Evolutionary conservation across 148 eudicot species (phyloP).

Genomic region (Gaultheria prostrata): DNA sequence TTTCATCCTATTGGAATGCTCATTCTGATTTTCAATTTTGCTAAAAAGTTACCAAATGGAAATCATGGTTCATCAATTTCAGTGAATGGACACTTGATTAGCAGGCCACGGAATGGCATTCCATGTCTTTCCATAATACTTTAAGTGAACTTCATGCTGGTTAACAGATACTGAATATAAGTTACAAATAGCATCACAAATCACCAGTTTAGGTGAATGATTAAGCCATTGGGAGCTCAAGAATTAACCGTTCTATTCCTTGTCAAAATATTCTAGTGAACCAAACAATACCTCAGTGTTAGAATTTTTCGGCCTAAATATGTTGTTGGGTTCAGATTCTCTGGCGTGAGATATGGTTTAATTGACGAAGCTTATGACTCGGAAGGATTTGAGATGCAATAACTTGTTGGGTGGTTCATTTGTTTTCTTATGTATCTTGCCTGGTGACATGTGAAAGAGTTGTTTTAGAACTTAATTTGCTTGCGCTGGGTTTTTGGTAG

Average conservation of each 20-base stretch:
- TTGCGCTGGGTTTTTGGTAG: neutral
- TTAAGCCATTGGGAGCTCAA: neutral
- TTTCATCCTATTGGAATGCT: neutral
- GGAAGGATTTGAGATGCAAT: neutral
- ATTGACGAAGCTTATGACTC: neutral
- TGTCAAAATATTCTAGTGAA: neutral
- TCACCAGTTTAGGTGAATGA: neutral
- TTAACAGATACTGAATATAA: neutral
- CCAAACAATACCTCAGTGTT: neutral
- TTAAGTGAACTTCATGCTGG: neutral
- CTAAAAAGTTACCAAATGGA: neutral
- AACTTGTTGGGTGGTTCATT: neutral
- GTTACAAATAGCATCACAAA: neutral
- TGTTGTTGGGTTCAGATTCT: neutral
- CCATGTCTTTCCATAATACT: neutral
- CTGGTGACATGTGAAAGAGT: neutral
- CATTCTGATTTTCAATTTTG: neutral
- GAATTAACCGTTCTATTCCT: neutral
- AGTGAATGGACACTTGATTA: neutral
- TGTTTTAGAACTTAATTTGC: neutral
- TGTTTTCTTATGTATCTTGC: neutral
- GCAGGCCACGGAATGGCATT: neutral
- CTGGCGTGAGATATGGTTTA: neutral
- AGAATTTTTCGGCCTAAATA: neutral
- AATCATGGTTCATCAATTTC: neutral